Evolutionary conservation across 139 green algal genomes (phyloP), one percentile per base, ranked within the genome.

Genomic region (Coelastrella sp.): DNA sequence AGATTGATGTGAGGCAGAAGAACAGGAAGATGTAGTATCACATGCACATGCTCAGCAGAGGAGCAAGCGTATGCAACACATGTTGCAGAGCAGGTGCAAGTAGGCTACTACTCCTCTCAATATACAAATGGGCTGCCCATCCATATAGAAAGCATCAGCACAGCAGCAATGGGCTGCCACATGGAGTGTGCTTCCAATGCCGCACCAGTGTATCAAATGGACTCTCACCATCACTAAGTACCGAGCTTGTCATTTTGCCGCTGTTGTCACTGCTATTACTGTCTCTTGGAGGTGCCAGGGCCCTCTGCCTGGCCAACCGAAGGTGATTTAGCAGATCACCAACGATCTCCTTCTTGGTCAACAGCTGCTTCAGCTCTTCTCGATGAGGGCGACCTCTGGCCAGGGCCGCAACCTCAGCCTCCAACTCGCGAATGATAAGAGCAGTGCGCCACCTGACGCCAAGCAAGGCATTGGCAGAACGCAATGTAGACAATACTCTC

Each of bases 321-420:
- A 99, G 84, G 77, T 98, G 93, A 88, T 99, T 99, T 91, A 99
- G 98, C 45, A 95, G 78, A 79, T 98, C 95, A 3, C 96, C 95
- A 60, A 99, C 64, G 17, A 76, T 62, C 32, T 85, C 73, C 40
- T 99, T 99, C 90, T 98, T 98, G 43, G 90, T 89, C 93, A 99
- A 95, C 41, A 98, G 89, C 84, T 96, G 91, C 83, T 96, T 98
- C 27, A 99, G 91, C 69, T 85, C 80, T 30, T 89, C 83, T 1
- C 95, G 86, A 3, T 69, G 62, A 41, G 62, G 62, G 0, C 62
- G 62, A 43, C 62, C 62, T 27, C 35, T 35, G 2, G 86, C 89
- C 79, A 99, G 88, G 1, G 95, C 94, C 80, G 94, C 90, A 8
- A 99, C 92, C 89, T 99, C 96, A n/a, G 92, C 50, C 92, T 99